A percentile compares a stretch with the other conserved stretches of the same genome.
phyloP scores from a whole-genome alignment of 2,329 filamentous ascomycete species.

The Colletotrichum caudatum region DNA sequence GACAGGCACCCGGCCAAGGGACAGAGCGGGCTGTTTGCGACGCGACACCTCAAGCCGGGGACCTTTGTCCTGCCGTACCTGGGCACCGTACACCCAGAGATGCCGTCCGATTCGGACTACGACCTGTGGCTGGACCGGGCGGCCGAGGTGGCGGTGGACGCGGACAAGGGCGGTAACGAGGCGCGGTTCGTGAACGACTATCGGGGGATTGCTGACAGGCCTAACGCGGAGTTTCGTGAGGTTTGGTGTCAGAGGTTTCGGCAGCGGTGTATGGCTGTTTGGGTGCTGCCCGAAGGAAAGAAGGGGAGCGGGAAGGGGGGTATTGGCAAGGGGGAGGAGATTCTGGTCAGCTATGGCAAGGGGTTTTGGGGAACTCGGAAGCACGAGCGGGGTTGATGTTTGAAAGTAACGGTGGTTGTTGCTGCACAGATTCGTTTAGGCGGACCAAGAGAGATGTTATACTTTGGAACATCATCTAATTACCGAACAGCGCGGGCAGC shows the following conservation, averaged over 20 bases:
- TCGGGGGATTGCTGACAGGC: constrained; percentile 64
- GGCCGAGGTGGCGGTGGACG: constrained; percentile 70
- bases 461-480: background rate
- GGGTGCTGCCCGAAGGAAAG: constrained; percentile 63
- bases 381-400: constrained; percentile 2
- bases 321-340: constrained; percentile 71
- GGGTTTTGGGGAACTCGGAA: constrained; percentile 68
- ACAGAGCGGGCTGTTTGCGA: constrained; percentile 72
- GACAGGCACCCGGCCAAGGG: constrained; percentile 67
- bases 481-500: background rate
- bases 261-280: constrained; percentile 69
- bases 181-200: constrained; percentile 77
- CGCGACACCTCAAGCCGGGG: constrained; percentile 64
- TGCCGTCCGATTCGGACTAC: constrained; percentile 64
- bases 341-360: constrained; percentile 75
- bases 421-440: background rate
- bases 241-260: constrained; percentile 66
- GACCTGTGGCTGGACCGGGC: constrained; percentile 73
- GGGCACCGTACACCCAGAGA: constrained; percentile 65
- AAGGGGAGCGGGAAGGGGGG: constrained; percentile 50
- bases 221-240: constrained; percentile 71
- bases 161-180: constrained; percentile 69
- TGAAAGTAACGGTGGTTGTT: too few species aligned
- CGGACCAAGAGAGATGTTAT: too few species aligned
- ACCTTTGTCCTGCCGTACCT: constrained; percentile 72